Conservation (phyloP, 1,139 yeast genomes). For the Suhomyces bokatorum region DNA sequence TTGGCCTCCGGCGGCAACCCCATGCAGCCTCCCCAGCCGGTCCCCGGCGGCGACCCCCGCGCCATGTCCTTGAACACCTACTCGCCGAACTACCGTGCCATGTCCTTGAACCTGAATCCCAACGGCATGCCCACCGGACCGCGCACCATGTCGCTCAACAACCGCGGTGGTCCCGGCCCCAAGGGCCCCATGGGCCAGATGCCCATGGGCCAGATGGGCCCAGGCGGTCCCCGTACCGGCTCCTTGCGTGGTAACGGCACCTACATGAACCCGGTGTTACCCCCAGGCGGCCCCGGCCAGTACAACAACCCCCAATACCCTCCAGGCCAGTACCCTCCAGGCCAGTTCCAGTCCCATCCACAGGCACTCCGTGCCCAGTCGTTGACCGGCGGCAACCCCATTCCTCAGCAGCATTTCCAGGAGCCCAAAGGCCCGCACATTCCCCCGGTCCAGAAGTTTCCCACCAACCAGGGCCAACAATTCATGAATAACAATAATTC, state of each 20-base stretch:
- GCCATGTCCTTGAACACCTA: slow-evolving; percentile 57
- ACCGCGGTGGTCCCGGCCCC: slow-evolving; percentile 10
- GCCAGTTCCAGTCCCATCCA: slow-evolving; percentile 1
- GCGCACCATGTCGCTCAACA: slow-evolving; percentile 30
- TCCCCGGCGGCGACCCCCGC: slow-evolving; percentile 37
- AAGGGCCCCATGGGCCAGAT: slow-evolving; percentile 6
- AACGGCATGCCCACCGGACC: slow-evolving; percentile 22
- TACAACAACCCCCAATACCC: background rate
- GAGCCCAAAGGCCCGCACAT: slow-evolving; percentile 12
- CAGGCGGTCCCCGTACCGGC: slow-evolving; percentile 12
- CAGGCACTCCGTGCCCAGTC: slow-evolving; percentile 25
- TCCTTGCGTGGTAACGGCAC: slow-evolving; percentile 12
- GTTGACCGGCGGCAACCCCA: slow-evolving; percentile 14
- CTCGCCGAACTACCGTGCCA: slow-evolving; percentile 21
- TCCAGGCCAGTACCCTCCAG: background rate
- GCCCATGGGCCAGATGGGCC: slow-evolving; percentile 3
- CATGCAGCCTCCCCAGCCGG: slow-evolving; percentile 27
- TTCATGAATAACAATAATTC: too few species aligned
- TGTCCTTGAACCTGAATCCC: slow-evolving; percentile 22
- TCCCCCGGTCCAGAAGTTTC: slow-evolving; percentile 11
- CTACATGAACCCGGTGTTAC: slow-evolving; percentile 4
- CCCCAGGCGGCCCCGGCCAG: background rate
- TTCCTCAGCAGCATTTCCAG: slow-evolving; percentile 1
- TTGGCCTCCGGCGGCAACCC: slow-evolving; percentile 39
- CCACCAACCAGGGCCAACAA: slow-evolving; percentile 1